Percentiles rank a stretch among this genome's conserved stretches.
These are phyloP conservation scores for Protomyces pachydermus DNA, from an alignment of 1,139 yeast genomes.

Conservation along the genomic window DNA sequence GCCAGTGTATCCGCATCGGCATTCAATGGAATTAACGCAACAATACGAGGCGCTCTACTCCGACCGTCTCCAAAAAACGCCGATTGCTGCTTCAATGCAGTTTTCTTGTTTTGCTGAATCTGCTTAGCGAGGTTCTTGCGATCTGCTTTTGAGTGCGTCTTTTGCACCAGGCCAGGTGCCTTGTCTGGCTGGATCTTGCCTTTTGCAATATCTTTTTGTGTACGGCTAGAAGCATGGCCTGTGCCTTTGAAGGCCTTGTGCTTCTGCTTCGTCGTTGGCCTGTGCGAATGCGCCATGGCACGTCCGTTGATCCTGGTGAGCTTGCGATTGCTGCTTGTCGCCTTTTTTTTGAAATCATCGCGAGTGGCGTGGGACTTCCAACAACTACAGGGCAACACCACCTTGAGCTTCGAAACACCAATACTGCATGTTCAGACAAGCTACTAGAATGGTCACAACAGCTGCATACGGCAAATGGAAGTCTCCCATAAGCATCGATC, in stretches of 20 bases:
- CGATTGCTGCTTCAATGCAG: slow-evolving; percentile 46
- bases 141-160: slow-evolving; percentile 54
- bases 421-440: neutral
- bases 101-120: slow-evolving; percentile 64
- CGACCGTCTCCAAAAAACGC: slow-evolving; percentile 68
- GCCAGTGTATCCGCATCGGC: slow-evolving; percentile 58
- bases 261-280: slow-evolving; percentile 74
- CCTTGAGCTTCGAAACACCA: no score
- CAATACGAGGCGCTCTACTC: slow-evolving; percentile 73
- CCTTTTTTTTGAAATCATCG: neutral
- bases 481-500: slow-evolving; percentile 20
- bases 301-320: no score
- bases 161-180: slow-evolving; percentile 41
- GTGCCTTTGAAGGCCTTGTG: slow-evolving; percentile 74
- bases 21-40: slow-evolving; percentile 73
- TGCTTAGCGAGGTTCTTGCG: slow-evolving; percentile 78
- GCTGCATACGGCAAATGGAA: slow-evolving; percentile 17
- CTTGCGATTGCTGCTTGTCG: neutral
- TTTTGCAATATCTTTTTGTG: slow-evolving; percentile 67
- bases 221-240: slow-evolving; percentile 81
- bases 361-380: neutral
- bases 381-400: no score
- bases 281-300: slow-evolving; percentile 53
- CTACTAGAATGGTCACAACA: neutral
- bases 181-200: slow-evolving; percentile 67